Evolutionary conservation across 371 early-diverging fungal genomes (phyloP).

Genomic region (Lichtheimia ornata): DNA sequence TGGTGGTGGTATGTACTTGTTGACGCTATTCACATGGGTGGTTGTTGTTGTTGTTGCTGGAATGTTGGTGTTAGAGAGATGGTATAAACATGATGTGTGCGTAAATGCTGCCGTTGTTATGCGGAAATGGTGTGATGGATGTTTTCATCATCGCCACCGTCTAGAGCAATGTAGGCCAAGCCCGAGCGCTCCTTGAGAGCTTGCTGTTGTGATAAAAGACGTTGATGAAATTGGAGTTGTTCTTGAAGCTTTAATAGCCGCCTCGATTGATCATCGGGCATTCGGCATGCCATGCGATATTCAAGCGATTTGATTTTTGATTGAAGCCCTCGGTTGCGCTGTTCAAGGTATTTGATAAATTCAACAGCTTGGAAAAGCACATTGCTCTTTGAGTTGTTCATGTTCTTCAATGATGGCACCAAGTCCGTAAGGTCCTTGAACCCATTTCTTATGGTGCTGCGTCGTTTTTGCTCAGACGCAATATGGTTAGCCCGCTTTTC

Average conservation of each 20-base stretch:
- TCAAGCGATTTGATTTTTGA: slow-evolving; percentile 53
- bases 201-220: slow-evolving; percentile 31
- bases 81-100: not conserved
- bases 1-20: not conserved
- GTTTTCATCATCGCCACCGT: not conserved
- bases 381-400: slow-evolving; percentile 58
- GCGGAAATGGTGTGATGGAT: slow-evolving; percentile 4
- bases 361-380: slow-evolving; percentile 61
- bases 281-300: slow-evolving; percentile 39
- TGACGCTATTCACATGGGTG: not conserved
- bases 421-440: slow-evolving; percentile 82
- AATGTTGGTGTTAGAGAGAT: not conserved
- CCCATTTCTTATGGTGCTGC: slow-evolving; percentile 82
- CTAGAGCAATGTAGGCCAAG: not conserved
- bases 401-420: slow-evolving; percentile 74
- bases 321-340: slow-evolving; percentile 48
- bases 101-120: not conserved
- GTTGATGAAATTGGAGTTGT: slow-evolving; percentile 37
- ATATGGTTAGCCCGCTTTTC: slow-evolving; percentile 92
- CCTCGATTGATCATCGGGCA: slow-evolving; percentile 42
- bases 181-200: not conserved
- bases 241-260: slow-evolving; percentile 40
- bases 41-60: too few relatives aligned
- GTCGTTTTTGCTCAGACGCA: slow-evolving; percentile 89
- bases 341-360: slow-evolving; percentile 49